These are phyloP conservation scores for Sapria himalayana DNA, from an alignment of 345 rosid genomes.

Conservation along the genomic window DNA sequence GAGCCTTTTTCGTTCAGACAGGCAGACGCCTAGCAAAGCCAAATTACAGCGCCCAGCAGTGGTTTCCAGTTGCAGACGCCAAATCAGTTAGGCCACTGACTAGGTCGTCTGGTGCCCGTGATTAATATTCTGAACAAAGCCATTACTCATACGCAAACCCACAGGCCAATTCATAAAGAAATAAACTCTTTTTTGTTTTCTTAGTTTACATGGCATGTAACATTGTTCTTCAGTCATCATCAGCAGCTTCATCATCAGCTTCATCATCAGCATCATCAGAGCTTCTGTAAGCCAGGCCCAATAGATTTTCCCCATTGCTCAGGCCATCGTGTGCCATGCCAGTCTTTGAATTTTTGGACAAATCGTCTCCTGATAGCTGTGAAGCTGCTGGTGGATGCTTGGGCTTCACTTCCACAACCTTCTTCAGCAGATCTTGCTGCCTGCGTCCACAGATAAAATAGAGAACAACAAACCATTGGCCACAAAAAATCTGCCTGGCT, in stretches of 20 bases:
- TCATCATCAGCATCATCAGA: conserved; percentile 67
- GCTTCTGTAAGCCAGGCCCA: conserved; percentile 71
- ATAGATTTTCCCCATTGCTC: conserved; percentile 21
- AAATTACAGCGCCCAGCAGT: conserved; percentile 17
- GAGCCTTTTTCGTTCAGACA: conserved; percentile 33
- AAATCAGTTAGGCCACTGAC: conserved; percentile 21
- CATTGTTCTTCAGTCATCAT: too few relatives aligned
- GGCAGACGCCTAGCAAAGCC: conserved; percentile 32
- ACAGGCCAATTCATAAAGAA: too few relatives aligned
- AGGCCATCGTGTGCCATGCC: conserved; percentile 11
- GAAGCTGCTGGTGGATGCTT: conserved; percentile 37
- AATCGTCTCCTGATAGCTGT: conserved; percentile 11
- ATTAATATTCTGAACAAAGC: background rate
- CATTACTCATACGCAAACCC: too few relatives aligned
- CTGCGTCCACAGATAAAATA: conserved; percentile 20
- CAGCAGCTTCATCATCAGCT: too few relatives aligned
- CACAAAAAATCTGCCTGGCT: background rate
- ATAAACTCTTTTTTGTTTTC: too few relatives aligned
- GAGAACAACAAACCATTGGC: conserved; percentile 1
- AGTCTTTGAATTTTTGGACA: conserved; percentile 10
- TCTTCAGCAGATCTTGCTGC: conserved; percentile 79
- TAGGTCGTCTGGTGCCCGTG: conserved; percentile 32
- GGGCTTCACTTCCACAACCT: conserved; percentile 72
- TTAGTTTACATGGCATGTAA: too few relatives aligned
- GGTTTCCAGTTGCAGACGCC: conserved; percentile 27